Evolutionary conservation across 495 filamentous ascomycete genomes (phyloP), one percentile per base, ranked within the genome.

Genomic region (Tuber melanosporum): DNA sequence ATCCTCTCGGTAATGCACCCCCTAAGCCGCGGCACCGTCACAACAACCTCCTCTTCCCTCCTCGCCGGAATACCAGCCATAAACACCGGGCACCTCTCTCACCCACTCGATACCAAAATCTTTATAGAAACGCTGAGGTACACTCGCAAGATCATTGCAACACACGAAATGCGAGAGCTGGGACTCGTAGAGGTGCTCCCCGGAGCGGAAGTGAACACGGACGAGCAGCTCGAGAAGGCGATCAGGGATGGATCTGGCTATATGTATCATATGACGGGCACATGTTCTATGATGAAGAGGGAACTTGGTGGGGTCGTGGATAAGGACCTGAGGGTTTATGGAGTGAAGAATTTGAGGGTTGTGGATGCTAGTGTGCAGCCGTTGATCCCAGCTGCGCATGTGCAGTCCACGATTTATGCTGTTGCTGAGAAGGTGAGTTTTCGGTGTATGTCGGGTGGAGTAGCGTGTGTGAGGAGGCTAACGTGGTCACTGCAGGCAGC

Each of bases 351-450:
- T 70, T 74, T 90, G 52, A 83, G 88, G 3, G 85, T 89, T 1
- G 84, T 88, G 5, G 88, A 89, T 81, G 88, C 87, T 7, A 87
- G 86, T n/a, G 81, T 91, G 14, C 82, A 90, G 39, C 90, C 90
- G 12, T 79, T 91, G 74, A 85, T 89, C 12, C 84, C 89, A 8
- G 83, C 85, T 17, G 87, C 85, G 0, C 88, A 91, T 83, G 84
- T 87, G 36, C 85, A 86, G 44, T 80, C 86, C 0, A 88, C 86
- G 2, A 80, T 90, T 2, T 91, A 91, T 79, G 89, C 89, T 0
- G 77, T 91, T 72, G 89, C 88, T 14, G 89, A 91, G 77, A 86
- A 85, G 81, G 88, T 85, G 73, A 36, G 57, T 36, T 19, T 8
- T 19, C 1, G 26, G 3, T 15, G 3, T 8, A 6, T 19, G 14